Conservation (phyloP, 495 filamentous ascomycete species). For the Penicillium atrosanguineum region DNA sequence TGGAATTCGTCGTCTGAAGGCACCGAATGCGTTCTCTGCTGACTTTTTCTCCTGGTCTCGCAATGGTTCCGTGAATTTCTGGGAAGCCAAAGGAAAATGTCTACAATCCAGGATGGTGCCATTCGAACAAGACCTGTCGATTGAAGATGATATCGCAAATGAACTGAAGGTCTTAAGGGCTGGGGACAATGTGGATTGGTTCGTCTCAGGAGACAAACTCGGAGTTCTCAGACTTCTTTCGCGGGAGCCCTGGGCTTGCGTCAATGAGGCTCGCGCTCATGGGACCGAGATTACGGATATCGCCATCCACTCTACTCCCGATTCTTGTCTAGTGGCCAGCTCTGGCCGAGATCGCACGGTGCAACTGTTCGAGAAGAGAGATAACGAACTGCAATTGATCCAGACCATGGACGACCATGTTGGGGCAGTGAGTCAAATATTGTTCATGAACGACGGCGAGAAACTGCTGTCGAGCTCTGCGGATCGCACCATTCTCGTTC, state of each 20-base stretch:
- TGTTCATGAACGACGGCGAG: slow-evolving; percentile 62
- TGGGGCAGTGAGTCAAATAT: slow-evolving; percentile 61
- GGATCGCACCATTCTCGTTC: slow-evolving; percentile 79
- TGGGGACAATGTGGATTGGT: slow-evolving; percentile 55
- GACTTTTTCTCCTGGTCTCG: slow-evolving; percentile 87
- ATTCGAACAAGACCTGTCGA: slow-evolving; percentile 59
- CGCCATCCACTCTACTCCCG: slow-evolving; percentile 46
- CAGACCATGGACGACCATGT: slow-evolving; percentile 81
- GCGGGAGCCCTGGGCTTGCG: slow-evolving; percentile 45
- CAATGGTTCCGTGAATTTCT: slow-evolving; percentile 74
- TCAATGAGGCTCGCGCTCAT: slow-evolving; percentile 77
- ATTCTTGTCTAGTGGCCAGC: slow-evolving; percentile 62
- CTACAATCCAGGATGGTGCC: slow-evolving; percentile 60
- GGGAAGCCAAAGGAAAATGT: slow-evolving; percentile 71
- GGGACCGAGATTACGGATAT: slow-evolving; percentile 83
- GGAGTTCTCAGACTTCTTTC: slow-evolving; percentile 65
- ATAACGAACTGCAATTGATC: slow-evolving; percentile 54
- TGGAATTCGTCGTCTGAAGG: slow-evolving; percentile 63
- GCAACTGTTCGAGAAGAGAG: slow-evolving; percentile 71
- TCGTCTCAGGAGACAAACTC: slow-evolving; percentile 80
- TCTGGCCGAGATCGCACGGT: slow-evolving; percentile 86
- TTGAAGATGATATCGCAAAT: slow-evolving; percentile 63
- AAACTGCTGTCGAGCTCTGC: slow-evolving; percentile 81
- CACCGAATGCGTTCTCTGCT: slow-evolving; percentile 55
- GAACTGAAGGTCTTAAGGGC: slow-evolving; percentile 71